Conservation (phyloP, 1,284 basidiomycete species). For the Bjerkandera adusta region DNA sequence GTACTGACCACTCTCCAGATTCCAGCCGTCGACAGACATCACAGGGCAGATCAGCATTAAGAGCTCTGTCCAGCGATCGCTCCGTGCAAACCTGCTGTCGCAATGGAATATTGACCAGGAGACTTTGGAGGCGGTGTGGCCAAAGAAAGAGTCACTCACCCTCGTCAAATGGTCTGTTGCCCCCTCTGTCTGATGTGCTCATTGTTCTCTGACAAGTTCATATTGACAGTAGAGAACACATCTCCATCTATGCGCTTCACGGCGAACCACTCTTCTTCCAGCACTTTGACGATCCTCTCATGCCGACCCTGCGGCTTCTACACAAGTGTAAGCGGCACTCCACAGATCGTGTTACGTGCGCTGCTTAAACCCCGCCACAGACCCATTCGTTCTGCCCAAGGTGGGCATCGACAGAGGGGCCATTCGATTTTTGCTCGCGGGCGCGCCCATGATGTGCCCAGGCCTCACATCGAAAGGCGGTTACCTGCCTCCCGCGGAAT, state of each 20-base stretch:
- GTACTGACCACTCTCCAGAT: constrained; percentile 49
- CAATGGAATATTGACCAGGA: constrained; percentile 86
- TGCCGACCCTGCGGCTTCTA: constrained; percentile 84
- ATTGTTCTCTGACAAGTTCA: constrained; percentile 14
- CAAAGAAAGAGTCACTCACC: constrained; percentile 94
- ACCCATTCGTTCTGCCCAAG: constrained; percentile 86
- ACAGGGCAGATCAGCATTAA: constrained; percentile 94
- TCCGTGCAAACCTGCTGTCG: constrained; percentile 77
- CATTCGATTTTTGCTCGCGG: constrained; percentile 93
- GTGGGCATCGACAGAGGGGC: constrained; percentile 95
- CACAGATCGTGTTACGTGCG: constrained; percentile 2
- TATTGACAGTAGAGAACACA: constrained; percentile 82
- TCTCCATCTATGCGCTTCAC: constrained; percentile 89
- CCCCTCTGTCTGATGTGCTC: not conserved
- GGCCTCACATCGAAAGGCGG: constrained; percentile 94
- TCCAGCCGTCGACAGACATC: constrained; percentile 84
- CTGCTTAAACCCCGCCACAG: constrained; percentile 38
- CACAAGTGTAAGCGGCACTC: constrained; percentile 77
- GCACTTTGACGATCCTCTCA: constrained; percentile 93
- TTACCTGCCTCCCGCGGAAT: constrained; percentile 74
- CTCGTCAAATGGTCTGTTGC: constrained; percentile 90
- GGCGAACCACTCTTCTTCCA: constrained; percentile 93
- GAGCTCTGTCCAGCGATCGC: constrained; percentile 89
- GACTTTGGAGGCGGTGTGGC: constrained; percentile 91
- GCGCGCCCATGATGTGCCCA: constrained; percentile 96